Percentiles rank a stretch among this genome's conserved stretches.
Evolutionary conservation across 305 asterid species (phyloP).

Genomic region (Coffea humblotiana): DNA sequence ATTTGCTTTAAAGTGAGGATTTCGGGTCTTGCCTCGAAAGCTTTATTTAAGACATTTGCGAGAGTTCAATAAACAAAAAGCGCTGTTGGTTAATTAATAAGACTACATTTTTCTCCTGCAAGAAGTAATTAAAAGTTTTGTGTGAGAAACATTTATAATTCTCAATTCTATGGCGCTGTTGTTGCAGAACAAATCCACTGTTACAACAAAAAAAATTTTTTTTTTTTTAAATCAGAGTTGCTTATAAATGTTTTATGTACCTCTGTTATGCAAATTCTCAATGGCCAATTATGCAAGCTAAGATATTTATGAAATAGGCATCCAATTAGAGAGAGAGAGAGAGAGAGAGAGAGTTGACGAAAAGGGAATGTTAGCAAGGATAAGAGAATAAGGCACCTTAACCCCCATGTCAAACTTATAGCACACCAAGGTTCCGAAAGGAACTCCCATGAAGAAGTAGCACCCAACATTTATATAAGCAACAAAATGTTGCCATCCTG

Average conservation of each 20-base stretch:
- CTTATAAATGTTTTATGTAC: not conserved
- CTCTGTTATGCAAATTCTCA: not conserved
- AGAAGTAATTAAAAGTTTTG: not conserved
- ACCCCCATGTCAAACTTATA: constrained; percentile 21
- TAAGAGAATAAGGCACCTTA: not conserved
- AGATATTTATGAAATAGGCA: no score
- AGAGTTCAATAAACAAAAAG: no score
- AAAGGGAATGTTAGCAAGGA: no score
- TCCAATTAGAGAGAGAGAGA: no score
- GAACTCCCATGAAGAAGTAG: constrained; percentile 20
- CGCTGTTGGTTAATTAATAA: not conserved
- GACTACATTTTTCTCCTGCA: not conserved
- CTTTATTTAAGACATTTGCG: no score
- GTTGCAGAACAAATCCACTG: not conserved
- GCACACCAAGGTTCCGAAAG: constrained; percentile 12
- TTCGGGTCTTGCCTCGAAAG: no score
- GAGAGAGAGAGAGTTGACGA: not conserved
- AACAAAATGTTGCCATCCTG: constrained; percentile 20
- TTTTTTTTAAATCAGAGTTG: no score
- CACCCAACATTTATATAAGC: constrained; percentile 17
- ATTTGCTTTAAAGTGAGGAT: no score
- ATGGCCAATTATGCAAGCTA: no score
- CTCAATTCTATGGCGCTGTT: not conserved
- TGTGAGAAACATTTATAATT: not conserved
- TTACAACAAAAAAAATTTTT: not conserved